phyloP scores from a whole-genome alignment of 1,284 basidiomycete genomes.

The Trichosporon faecale region DNA sequence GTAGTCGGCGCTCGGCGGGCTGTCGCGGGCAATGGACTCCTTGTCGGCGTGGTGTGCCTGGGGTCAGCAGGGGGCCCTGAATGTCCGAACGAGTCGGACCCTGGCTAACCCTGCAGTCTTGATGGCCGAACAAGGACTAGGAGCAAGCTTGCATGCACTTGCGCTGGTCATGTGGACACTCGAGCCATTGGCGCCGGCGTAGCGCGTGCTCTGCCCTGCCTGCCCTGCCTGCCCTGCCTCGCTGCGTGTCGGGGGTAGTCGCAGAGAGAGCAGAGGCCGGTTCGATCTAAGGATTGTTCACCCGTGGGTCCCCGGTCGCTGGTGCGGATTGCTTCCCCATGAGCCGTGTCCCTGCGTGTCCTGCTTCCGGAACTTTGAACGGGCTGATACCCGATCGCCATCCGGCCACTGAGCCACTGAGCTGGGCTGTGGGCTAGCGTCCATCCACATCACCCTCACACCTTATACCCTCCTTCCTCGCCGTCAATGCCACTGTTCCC shows the following conservation, averaged over 20 bases:
- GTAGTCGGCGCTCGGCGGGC: not conserved
- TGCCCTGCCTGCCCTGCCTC: too few relatives aligned
- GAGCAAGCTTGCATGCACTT: not conserved
- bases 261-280: not conserved
- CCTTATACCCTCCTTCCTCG: not conserved
- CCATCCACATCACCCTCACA: not conserved
- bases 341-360: not conserved
- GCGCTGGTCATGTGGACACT: not conserved
- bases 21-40: not conserved
- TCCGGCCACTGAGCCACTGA: not conserved
- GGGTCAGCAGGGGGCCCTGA: not conserved
- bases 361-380: not conserved
- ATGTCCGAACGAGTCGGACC: not conserved
- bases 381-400: not conserved
- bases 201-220: not conserved
- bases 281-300: not conserved
- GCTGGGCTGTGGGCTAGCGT: too few relatives aligned
- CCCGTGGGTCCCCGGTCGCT: not conserved
- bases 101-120: not conserved
- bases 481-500: not conserved
- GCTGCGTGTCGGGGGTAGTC: too few relatives aligned
- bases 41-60: not conserved
- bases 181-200: not conserved
- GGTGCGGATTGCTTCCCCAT: not conserved
- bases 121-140: not conserved